phyloP scores from a whole-genome alignment of 176 grass and related monocot genomes.

The Leersia perrieri region DNA sequence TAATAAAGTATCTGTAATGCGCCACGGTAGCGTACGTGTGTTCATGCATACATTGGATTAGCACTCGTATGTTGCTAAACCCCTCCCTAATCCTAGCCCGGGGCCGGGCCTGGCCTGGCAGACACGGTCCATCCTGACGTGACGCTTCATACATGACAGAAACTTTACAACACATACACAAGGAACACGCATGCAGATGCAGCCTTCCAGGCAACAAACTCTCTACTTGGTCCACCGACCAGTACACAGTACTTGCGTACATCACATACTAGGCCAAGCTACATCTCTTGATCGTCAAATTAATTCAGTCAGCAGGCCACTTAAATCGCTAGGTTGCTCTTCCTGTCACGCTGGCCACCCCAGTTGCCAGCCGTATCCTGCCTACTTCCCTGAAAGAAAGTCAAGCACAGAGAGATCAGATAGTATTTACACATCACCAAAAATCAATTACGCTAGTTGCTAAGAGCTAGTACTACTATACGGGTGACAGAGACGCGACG shows the following conservation, averaged over 20 bases:
- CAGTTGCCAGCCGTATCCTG: background rate
- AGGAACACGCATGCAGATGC: background rate
- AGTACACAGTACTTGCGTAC: background rate
- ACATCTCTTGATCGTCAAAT: too few species aligned
- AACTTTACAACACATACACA: background rate
- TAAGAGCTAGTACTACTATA: background rate
- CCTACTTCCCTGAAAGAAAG: background rate
- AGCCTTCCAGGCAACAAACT: background rate
- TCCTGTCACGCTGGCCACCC: background rate
- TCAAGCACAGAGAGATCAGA: background rate
- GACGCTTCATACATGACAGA: background rate
- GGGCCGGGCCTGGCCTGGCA: background rate
- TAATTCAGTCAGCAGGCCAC: background rate
- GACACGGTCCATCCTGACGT: background rate
- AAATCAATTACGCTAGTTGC: background rate
- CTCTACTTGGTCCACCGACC: background rate
- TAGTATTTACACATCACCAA: background rate
- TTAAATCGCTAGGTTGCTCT: too few species aligned
- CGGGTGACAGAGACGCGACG: conserved; percentile 32
- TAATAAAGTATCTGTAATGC: background rate
- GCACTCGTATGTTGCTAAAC: too few species aligned
- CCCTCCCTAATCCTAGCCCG: too few species aligned
- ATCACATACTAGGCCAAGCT: too few species aligned
- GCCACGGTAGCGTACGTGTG: background rate
- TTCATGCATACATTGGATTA: background rate